Conservation (phyloP, 2,329 filamentous ascomycete genomes). For the Metarhizium album region DNA sequence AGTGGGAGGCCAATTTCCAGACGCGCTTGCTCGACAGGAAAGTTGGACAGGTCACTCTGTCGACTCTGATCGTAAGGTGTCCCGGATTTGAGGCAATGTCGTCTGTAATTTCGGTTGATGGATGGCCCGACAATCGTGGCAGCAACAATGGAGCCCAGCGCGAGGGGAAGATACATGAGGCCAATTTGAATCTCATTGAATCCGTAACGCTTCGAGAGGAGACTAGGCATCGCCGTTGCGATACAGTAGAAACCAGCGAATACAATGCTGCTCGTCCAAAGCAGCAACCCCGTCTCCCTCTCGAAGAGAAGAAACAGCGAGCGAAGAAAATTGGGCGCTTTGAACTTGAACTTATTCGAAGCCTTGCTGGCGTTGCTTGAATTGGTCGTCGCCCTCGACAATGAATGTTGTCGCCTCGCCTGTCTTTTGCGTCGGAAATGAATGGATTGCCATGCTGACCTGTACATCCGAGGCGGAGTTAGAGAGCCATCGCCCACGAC, state of each 20-base stretch:
- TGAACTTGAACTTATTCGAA: conserved; percentile 23
- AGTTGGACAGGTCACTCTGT: conserved; percentile 35
- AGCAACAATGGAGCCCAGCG: conserved; percentile 36
- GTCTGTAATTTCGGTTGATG: conserved; percentile 58
- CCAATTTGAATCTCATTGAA: conserved; percentile 45
- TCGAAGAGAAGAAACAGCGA: conserved; percentile 30
- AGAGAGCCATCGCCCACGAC: conserved; percentile 44
- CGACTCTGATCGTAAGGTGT: conserved; percentile 42
- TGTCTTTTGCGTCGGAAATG: conserved; percentile 10
- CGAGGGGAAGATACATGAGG: conserved; percentile 41
- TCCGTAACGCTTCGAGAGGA: conserved; percentile 43
- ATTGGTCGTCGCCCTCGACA: not conserved
- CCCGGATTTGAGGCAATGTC: conserved; percentile 43
- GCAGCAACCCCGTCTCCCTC: conserved; percentile 31
- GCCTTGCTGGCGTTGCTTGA: conserved; percentile 9
- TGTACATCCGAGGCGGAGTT: conserved; percentile 26
- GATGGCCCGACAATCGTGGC: conserved; percentile 38
- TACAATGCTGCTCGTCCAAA: conserved; percentile 32
- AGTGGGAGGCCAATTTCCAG: conserved; percentile 40
- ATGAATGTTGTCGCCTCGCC: not conserved
- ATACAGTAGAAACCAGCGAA: conserved; percentile 41
- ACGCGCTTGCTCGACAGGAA: conserved; percentile 41
- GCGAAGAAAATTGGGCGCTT: conserved; percentile 29
- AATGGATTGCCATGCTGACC: conserved; percentile 22
- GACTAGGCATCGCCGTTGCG: conserved; percentile 31